A percentile compares a stretch with the other conserved stretches of the same genome.
Evolutionary conservation across 2,329 filamentous ascomycete species (phyloP).

Genomic region (Sclerotinia trifoliorum): DNA sequence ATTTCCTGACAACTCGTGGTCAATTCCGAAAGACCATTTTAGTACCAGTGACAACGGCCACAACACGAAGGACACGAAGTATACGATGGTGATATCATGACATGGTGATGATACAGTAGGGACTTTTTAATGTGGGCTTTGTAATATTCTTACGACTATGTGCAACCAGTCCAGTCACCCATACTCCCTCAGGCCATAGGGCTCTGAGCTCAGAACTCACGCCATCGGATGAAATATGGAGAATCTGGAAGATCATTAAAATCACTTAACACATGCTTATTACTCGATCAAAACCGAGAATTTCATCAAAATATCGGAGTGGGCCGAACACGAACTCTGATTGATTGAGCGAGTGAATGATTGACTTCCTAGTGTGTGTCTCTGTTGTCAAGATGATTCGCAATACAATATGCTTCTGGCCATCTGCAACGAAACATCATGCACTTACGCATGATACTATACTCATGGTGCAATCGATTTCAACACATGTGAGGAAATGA

Average conservation of each 20-base stretch:
- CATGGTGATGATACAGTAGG: not conserved
- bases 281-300: not conserved
- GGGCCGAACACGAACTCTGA: too few relatives aligned
- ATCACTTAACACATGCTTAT: not conserved
- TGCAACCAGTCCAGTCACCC: not conserved
- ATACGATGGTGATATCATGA: conserved; percentile 9
- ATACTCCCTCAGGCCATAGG: not conserved
- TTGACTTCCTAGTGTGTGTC: not conserved
- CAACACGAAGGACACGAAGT: not conserved
- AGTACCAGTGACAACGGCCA: not conserved
- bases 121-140: not conserved
- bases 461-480: conserved; percentile 8
- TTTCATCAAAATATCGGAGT: not conserved
- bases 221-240: conserved; percentile 20
- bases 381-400: conserved; percentile 6
- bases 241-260: conserved; percentile 5
- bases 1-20: not conserved
- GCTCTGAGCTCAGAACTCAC: conserved; percentile 17
- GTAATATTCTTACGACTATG: not conserved
- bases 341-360: too few relatives aligned
- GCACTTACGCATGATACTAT: not conserved
- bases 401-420: not conserved
- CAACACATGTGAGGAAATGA: conserved; percentile 7
- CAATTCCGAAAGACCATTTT: not conserved
- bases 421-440: not conserved